These are phyloP conservation scores for Amoebophrya sp. DNA, from an alignment of 169 alveolate species.

Conservation along the genomic window DNA sequence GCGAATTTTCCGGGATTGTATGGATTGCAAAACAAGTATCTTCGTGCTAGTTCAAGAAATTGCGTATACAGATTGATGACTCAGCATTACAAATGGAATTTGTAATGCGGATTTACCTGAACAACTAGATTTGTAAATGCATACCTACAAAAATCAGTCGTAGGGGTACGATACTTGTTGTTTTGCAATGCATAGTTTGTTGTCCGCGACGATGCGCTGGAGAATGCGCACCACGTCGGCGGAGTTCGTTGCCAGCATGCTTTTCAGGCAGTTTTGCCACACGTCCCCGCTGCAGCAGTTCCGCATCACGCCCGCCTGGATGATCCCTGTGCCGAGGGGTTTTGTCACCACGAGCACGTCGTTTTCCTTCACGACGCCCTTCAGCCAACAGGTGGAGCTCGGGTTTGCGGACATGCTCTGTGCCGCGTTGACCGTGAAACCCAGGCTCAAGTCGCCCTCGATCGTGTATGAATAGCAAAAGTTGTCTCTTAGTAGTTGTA, in stretches of 20 bases:
- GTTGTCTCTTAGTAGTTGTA: no score
- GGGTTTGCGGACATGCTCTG: background rate
- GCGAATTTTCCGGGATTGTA: background rate
- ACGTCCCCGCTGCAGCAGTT: background rate
- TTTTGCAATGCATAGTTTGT: background rate
- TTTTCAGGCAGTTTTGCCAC: background rate
- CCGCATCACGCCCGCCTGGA: background rate
- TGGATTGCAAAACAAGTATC: no score
- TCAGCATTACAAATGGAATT: background rate
- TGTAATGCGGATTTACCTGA: background rate
- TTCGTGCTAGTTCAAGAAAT: background rate
- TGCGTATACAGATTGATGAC: background rate
- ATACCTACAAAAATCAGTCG: background rate
- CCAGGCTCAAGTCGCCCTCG: background rate
- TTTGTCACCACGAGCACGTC: background rate
- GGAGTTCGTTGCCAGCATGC: background rate
- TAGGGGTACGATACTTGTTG: background rate
- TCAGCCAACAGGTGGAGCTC: background rate
- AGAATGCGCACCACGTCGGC: background rate
- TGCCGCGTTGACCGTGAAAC: background rate
- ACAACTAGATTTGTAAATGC: background rate
- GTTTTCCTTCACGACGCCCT: background rate
- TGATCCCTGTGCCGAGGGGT: background rate
- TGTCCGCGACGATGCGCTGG: background rate
- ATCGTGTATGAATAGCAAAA: no score